Evolutionary conservation across 768 basidiomycete species (phyloP), one percentile per base, ranked within the genome.

Genomic region (Tulasnella sp.): DNA sequence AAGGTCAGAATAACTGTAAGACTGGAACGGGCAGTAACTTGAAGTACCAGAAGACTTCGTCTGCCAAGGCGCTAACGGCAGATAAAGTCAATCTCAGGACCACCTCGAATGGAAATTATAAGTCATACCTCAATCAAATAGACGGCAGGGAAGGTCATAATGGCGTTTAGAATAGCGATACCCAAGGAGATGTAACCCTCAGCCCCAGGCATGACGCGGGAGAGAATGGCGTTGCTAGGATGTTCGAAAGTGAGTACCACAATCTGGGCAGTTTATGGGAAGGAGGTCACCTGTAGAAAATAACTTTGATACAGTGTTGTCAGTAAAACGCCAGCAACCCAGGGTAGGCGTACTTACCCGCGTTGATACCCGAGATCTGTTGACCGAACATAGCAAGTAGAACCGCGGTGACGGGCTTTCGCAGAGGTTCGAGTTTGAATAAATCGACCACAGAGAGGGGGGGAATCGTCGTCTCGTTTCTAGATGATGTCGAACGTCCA

Each of bases 391-490:
- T 72, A 3, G 16, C 42, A 37, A 83, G 82, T 50, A 77, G 28
- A 14, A 37, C 22, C 12, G 22, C 8, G 24, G 24, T n/a, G 41
- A 31, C 76, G 7, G 46, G 41, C 31, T 77, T 80, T 44, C 48
- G 46, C 24, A 81, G 18, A 8, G 41, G 50, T 72, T 50, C 78
- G 3, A 79, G 28, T 44, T 81, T 82, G 77, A 84, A 91, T 84
- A 93, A 86, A 79, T 92, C 87, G 0, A 89, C 88, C 40, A 93
- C 86, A 58, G 90, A 90, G 54, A 92, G 84, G 69, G 86, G 83
- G 6, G 83, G 22, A 48, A 84, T 81, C 37, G 84, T 83, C 54
- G 74, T 85, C 83, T 41, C 69, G 73, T n/a, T 54, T 54, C 54
- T n/a, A 22, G 54, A 54, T 6, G 54, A 54, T 1, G 54, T 54